These are phyloP conservation scores for Clonostachys rosea DNA, from an alignment of 2,329 filamentous ascomycete genomes.

Conservation along the genomic window DNA sequence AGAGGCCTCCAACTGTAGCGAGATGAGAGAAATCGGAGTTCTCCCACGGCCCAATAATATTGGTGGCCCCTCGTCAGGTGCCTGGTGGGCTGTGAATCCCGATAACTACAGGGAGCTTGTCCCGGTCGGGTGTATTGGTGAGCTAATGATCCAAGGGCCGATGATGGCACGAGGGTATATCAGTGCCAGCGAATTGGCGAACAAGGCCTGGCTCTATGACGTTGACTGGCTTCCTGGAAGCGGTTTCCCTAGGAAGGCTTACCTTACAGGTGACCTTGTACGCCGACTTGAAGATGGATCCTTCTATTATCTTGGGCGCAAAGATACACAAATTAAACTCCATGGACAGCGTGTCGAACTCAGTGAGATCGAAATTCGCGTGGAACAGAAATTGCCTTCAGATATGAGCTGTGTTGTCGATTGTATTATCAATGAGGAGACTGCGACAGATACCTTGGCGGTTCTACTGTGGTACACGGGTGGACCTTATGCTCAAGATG, in stretches of 20 bases:
- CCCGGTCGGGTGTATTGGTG: slow-evolving; percentile 16
- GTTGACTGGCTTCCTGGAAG: background rate
- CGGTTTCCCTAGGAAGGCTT: slow-evolving; percentile 14
- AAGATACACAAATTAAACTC: slow-evolving; percentile 51
- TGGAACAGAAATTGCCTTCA: slow-evolving; percentile 1
- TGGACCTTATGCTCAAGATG: background rate
- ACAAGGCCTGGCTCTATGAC: slow-evolving; percentile 14
- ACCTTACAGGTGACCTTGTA: slow-evolving; percentile 39
- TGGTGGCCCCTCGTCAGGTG: slow-evolving; percentile 2
- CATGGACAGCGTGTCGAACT: slow-evolving; percentile 49
- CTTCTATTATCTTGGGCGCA: slow-evolving; percentile 39
- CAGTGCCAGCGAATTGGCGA: slow-evolving; percentile 17
- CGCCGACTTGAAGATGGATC: slow-evolving; percentile 19
- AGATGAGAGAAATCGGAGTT: background rate
- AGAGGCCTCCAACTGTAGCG: background rate
- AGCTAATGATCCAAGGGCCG: slow-evolving; percentile 27
- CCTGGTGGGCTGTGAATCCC: slow-evolving; percentile 11
- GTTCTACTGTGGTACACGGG: background rate
- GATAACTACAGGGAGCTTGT: slow-evolving; percentile 8
- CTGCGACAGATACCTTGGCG: background rate
- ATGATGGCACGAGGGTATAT: slow-evolving; percentile 27
- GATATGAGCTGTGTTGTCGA: background rate
- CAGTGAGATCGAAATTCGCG: slow-evolving; percentile 6
- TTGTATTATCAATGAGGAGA: background rate
- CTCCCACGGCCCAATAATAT: background rate